Conservation (phyloP, 129 eudicot genomes). For the Erigeron canadensis region DNA sequence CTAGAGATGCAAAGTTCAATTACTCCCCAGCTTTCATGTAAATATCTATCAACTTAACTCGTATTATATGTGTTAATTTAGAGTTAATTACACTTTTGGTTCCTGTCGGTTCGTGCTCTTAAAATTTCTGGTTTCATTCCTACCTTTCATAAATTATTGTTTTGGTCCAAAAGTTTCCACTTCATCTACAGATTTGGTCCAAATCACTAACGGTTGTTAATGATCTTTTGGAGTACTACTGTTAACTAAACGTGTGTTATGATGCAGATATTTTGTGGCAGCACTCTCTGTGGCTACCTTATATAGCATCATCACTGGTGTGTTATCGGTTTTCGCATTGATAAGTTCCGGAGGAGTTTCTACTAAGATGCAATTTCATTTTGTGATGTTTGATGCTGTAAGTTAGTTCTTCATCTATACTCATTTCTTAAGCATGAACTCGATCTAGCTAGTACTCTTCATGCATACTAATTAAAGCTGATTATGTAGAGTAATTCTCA, state of each 20-base stretch:
- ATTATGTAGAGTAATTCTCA: too few relatives aligned
- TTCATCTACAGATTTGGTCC: too few relatives aligned
- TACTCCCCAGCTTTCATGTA: conserved; percentile 60
- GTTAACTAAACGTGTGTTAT: neutral
- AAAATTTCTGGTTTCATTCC: too few relatives aligned
- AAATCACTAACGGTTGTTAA: too few relatives aligned
- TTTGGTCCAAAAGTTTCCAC: too few relatives aligned
- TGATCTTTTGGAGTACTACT: neutral
- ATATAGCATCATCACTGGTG: conserved; percentile 56
- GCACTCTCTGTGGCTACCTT: conserved; percentile 61
- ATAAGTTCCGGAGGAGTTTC: conserved; percentile 39
- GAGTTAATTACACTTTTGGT: too few relatives aligned
- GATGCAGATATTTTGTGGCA: conserved; percentile 72
- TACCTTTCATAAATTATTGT: too few relatives aligned
- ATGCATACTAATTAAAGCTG: too few relatives aligned
- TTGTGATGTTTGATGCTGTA: conserved; percentile 71
- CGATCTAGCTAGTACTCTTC: too few relatives aligned
- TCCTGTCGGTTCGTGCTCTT: too few relatives aligned
- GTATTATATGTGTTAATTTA: too few relatives aligned
- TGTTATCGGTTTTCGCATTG: conserved; percentile 35
- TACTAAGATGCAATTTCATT: conserved; percentile 38
- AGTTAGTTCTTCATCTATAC: conserved; percentile 21
- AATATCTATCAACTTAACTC: neutral
- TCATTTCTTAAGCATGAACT: neutral
- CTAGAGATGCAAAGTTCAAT: conserved; percentile 43